These are phyloP conservation scores for Agapanthus africanus DNA, from an alignment of 106 monocot genomes.

Conservation along the genomic window DNA sequence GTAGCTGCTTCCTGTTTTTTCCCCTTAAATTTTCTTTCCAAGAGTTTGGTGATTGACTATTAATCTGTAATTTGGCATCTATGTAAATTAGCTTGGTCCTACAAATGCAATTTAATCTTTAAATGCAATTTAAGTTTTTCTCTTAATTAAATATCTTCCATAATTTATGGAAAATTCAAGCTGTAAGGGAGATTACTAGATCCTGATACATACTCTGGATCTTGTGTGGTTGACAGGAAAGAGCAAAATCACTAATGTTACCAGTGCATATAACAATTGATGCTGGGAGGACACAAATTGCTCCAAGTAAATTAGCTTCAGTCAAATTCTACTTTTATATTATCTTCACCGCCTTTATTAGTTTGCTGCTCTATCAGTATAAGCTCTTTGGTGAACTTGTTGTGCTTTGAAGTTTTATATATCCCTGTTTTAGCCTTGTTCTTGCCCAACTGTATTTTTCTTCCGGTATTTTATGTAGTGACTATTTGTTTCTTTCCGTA, in stretches of 20 bases:
- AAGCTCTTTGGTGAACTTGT: background rate
- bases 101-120: too few species aligned
- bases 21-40: too few species aligned
- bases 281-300: conserved; percentile 98
- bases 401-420: background rate
- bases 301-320: conserved; percentile 69
- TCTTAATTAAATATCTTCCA: too few species aligned
- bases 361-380: background rate
- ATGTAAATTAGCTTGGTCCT: too few species aligned
- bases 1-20: background rate
- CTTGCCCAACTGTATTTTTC: background rate
- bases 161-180: too few species aligned
- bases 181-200: too few species aligned
- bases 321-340: background rate
- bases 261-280: conserved; percentile 91
- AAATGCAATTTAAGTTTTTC: too few species aligned
- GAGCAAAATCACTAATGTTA: conserved; percentile 72
- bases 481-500: conserved; percentile 17
- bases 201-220: background rate
- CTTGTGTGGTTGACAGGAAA: conserved; percentile 40
- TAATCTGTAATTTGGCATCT: too few species aligned
- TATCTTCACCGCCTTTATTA: background rate
- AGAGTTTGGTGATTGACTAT: background rate
- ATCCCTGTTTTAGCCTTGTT: background rate
- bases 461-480: background rate